Conservation (phyloP, 2,329 filamentous ascomycete species). For the Aspergillus proliferans region DNA sequence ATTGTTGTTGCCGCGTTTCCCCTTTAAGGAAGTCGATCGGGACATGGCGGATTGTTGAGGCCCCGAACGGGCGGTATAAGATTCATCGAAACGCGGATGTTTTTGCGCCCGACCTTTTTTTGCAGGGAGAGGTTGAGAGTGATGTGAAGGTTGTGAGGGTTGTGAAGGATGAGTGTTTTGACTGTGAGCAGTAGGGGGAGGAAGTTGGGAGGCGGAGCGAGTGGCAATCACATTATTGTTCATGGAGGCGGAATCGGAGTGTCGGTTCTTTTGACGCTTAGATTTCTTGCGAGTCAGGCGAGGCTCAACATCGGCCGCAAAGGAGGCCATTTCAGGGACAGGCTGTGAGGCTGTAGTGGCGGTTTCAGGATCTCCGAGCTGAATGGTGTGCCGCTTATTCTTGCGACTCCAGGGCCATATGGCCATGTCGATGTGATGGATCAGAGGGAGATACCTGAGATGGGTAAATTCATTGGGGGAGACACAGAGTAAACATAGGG, state of each 20-base stretch:
- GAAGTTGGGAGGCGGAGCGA: conserved; percentile 11
- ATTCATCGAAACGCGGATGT: conserved; percentile 12
- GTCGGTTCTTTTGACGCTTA: conserved; percentile 28
- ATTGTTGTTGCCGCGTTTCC: conserved; percentile 52
- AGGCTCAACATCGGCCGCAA: conserved; percentile 15
- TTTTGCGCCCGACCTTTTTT: conserved; percentile 8
- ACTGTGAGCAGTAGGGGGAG: conserved; percentile 16
- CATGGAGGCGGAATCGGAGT: conserved; percentile 11
- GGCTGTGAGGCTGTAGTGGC: conserved; percentile 22
- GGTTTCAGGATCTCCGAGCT: conserved; percentile 49
- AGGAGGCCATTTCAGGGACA: too few relatives aligned
- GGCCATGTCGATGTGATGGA: conserved; percentile 53
- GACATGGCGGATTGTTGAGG: conserved; percentile 36
- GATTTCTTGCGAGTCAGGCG: conserved; percentile 25
- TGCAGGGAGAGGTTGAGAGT: conserved; percentile 5
- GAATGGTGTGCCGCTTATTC: conserved; percentile 60
- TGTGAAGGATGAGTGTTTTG: conserved; percentile 4
- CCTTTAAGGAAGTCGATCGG: conserved; percentile 44
- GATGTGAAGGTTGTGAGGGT: neutral
- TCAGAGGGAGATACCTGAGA: neutral
- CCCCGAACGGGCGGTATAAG: conserved; percentile 30
- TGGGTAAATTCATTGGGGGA: neutral
- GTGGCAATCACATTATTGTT: conserved; percentile 7
- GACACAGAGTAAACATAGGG: neutral
- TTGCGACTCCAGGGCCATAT: conserved; percentile 78